Evolutionary conservation across 805 yeast species (phyloP), one percentile per base, ranked within the genome.

Genomic region (Komagataella mondaviorum): DNA sequence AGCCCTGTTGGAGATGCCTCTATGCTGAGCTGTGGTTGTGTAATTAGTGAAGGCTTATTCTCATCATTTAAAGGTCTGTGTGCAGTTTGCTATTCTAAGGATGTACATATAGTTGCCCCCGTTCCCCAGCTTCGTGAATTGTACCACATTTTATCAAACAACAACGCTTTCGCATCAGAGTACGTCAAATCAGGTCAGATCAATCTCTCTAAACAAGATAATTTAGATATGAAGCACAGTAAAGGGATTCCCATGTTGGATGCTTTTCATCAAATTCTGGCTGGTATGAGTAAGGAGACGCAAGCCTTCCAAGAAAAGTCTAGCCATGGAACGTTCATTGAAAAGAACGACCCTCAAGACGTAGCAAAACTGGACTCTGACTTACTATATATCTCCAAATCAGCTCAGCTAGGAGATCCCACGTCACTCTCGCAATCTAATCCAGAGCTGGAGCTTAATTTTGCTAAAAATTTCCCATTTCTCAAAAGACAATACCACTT

Each of bases 401-500:
- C 39, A 30, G 39, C 39, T 30, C 39, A 30, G n/a, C 14, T 30
- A 30, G 39, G 39, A 10, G 12, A 4, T 3, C 14, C 39, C 12
- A 30, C 39, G 14, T 30, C 39, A 30, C 10, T 5, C 5, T 10
- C 6, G 20, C 23, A 18, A 23, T 18, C 12, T 46, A 23, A 24
- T 24, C 36, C 23, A 23, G n/a, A 22, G n/a, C 3, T 81, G 55
- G 96, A 87, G 60, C 72, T 76, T 51, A 72, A 80, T 51, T 88
- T 82, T 63, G 81, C 83, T 5, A 84, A 81, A 58, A 87, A 91
- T 58, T 89, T 88, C 65, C 97, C 97, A 0, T 78, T 81, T 51
- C 86, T 84, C 61, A 73, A 96, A 53, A 82, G 77, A 55, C 72
- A 77, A 49, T 71, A 73, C 49, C 78, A 78, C 47, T 75, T 73